Base-by-base conservation (phyloP, 495 filamentous ascomycete species). In the Penicillium verhagenii region DNA sequence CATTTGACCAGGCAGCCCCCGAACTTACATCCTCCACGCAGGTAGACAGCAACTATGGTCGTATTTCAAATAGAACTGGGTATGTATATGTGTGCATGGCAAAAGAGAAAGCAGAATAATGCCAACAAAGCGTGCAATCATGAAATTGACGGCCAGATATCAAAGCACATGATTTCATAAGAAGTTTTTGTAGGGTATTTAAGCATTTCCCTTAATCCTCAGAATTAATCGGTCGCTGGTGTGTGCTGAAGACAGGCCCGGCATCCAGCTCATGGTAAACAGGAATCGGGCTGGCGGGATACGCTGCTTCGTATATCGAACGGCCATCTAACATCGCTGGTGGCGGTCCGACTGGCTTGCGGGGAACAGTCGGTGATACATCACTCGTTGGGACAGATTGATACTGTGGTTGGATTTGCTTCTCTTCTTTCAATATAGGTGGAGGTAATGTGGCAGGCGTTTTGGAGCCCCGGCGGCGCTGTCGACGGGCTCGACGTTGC, bases 261-360 rank as follows among this genome's bases (percentile, higher is more conserved):
- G 56, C 63, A n/a, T 65, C 63, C 18, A 65, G 18, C 31, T 65
- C 59, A 21, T 65, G 51, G 37, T 57, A 60, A 33, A 55, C 56
- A 14, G 46, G 56, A 3, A 57, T 35, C 2, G 59, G 59, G 11
- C 56, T 57, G 6, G 40, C 31, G 1, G 31, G 53, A 23, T 43
- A 33, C 0, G 59, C 37, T 1, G 50, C 56, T 47, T 65, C 63
- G 29, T 65, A 52, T 10, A 65, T 53, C 5, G 63, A 63, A 25
- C 45, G 50, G n/a, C 59, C 47, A 29, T 65, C 63, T 21, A 65
- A 38, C 9, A 54, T 21, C 0, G 55, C 49, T 3, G 59, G 46
- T 1, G 54, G 29, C 7, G 59, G 50, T 9, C 59, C 59, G 1
- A 65, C 25, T 0, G 59, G 56, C 8, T 65, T 63, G 2, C 63